Evolutionary conservation across 352 stramenopile genomes (phyloP), one percentile per base, ranked within the genome.

Genomic region (Pythium dissimile): DNA sequence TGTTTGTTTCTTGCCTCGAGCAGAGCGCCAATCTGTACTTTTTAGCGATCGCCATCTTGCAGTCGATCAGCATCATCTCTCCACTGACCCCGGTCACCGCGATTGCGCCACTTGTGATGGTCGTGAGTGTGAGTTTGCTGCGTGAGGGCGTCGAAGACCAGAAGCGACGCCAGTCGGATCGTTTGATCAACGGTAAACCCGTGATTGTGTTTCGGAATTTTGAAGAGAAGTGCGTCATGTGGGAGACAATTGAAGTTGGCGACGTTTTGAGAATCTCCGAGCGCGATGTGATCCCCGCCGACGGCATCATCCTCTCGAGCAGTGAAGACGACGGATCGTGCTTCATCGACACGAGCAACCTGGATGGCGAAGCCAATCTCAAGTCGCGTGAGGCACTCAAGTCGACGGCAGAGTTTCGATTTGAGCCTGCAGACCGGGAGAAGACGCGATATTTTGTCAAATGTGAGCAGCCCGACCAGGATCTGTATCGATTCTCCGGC

Each of bases 11-110:
- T n/a, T n/a, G n/a, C n/a, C n/a, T n/a, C 92, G 61, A 30, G 59
- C 24, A 92, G 68, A 89, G 94, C 52, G 91, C 89, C 3, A 98
- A 98, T 62, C 66, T 98, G 57, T 98, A 98, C 70, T 98, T 98
- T 69, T 65, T 98, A 12, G 75, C 89, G 57, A 95, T 98, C 41
- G 88, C 88, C 4, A 71, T 92, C 27, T 75, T 98, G 43, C 97
- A 98, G 81, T 93, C 92, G 1, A 78, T 97, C 18, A 86, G 78
- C 42, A 71, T 80, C 12, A 79, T 93, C 23, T 91, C 80, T 7
- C 83, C 85, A 6, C 57, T 92, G 10, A 88, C 71, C 11, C 77
- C 80, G 26, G 67, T 86, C 48, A 91, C 84, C 7, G 86, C 86
- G 15, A 87, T 95, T 42, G 74, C 75, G 2, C 86, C 86, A 28